Evolutionary conservation across 2,329 filamentous ascomycete genomes (phyloP).

Genomic region (Fusarium sp.): DNA sequence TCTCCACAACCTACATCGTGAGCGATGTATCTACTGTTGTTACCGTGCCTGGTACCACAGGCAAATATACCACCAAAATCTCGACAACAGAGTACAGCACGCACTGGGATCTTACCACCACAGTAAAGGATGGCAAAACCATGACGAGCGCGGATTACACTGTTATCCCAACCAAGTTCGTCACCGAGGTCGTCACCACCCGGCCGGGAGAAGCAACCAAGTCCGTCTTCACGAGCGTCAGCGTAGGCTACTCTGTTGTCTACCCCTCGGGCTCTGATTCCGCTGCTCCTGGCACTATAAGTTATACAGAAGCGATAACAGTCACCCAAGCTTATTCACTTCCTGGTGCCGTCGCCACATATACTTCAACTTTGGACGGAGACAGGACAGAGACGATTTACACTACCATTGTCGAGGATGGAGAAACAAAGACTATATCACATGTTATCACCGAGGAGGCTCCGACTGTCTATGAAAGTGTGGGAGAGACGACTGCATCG

Average conservation of each 20-base stretch:
- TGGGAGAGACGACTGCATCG: constrained; percentile 43
- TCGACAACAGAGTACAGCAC: constrained; percentile 33
- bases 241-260: constrained; percentile 26
- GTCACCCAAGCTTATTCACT: constrained; percentile 22
- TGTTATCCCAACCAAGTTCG: constrained; percentile 29
- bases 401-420: constrained; percentile 27
- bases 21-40: constrained; percentile 31
- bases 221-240: constrained; percentile 13
- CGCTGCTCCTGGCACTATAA: constrained; percentile 5
- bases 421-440: constrained; percentile 24
- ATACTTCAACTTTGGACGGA: constrained; percentile 12
- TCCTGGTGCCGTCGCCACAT: constrained; percentile 15
- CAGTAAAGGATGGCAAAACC: constrained; percentile 22
- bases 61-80: constrained; percentile 38
- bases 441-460: constrained; percentile 22
- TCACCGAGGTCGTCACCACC: constrained; percentile 25
- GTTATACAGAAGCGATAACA: constrained; percentile 19
- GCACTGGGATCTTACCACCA: constrained; percentile 22
- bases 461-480: constrained; percentile 25
- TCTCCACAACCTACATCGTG: constrained; percentile 36
- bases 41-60: constrained; percentile 42
- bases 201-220: constrained; percentile 15
- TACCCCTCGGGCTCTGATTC: constrained; percentile 14
- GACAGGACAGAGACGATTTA: constrained; percentile 21
- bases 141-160: constrained; percentile 18